Evolutionary conservation across 2,329 filamentous ascomycete species (phyloP), one percentile per base, ranked within the genome.

Genomic region (Lachnellula arida): DNA sequence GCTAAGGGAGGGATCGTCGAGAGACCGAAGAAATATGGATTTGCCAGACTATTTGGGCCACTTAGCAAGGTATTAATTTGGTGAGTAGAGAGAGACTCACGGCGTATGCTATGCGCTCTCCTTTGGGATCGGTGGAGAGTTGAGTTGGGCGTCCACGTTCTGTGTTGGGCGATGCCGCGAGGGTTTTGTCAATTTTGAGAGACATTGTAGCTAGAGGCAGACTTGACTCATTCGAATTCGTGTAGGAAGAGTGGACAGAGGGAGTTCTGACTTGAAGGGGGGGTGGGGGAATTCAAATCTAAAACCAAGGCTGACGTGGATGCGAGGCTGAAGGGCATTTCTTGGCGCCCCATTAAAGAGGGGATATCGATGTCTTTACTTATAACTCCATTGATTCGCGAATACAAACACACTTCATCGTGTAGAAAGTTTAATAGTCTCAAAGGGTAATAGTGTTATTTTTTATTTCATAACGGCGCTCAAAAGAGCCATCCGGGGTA

Each of bases 11-110:
- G 93, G 93, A 71, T 94, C 78, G 76, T 99, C 93, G 76, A 99
- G 96, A 60, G 87, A 92, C 65, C 94, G 91, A 48, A 99, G 80
- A 75, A 97, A 97, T 74, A 99, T 87, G 60, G 93, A 97, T 79
- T 97, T 97, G 69, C 91, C 92, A 52, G 91, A 93, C 91, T 95
- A 58, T 40, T 51, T 9, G 12, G 19, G 11, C 39, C 57, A 7
- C 11, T 59, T 34, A 67, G 59, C 50, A 54, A 32, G 28, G 9
- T 32, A 32, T 44, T 12, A 43, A 42, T 52, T 35, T 35, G 35
- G 8, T 14, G 12, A 25, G n/a, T 35, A 11, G 35, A 34, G 40
- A n/a, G 7, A 49, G 51, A 74, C 86, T 73, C 79, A 95, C 91
- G 59, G 93, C 91, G 73, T 99, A 99, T 57, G 91, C 88, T 75